Evolutionary conservation across 371 early-diverging fungal genomes (phyloP).

Genomic region (Syncephalis plumigaleata): DNA sequence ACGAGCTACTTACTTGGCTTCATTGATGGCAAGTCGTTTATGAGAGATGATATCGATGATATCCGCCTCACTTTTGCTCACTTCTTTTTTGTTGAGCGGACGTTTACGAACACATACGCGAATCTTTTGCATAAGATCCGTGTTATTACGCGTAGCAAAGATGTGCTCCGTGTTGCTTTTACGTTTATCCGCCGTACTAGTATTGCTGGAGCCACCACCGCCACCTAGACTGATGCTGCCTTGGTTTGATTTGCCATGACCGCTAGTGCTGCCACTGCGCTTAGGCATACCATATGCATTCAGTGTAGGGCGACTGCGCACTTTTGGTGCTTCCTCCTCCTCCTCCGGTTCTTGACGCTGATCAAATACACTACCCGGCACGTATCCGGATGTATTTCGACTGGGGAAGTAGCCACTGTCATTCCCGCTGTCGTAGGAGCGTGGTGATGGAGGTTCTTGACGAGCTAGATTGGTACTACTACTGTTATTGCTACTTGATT

Average conservation of each 20-base stretch:
- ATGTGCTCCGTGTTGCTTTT: slow-evolving; percentile 3
- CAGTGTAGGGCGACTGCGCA: slow-evolving; percentile 1
- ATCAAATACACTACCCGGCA: not conserved
- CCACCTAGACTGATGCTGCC: no score
- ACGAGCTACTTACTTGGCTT: slow-evolving; percentile 72
- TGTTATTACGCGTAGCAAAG: not conserved
- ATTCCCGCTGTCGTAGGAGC: not conserved
- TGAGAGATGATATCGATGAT: slow-evolving; percentile 49
- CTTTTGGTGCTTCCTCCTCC: slow-evolving; percentile 1
- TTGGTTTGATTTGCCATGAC: not conserved
- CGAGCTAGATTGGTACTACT: not conserved
- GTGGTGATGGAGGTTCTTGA: slow-evolving; percentile 4
- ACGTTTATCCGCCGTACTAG: no score
- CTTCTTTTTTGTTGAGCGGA: slow-evolving; percentile 75
- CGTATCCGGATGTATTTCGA: not conserved
- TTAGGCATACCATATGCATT: slow-evolving; percentile 9
- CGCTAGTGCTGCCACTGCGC: slow-evolving; percentile 2
- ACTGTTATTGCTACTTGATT: not conserved
- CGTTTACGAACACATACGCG: slow-evolving; percentile 95
- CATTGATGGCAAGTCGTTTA: slow-evolving; percentile 62
- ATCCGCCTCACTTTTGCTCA: slow-evolving; percentile 53
- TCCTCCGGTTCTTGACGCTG: not conserved
- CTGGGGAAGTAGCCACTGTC: not conserved
- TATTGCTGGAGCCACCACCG: not conserved
- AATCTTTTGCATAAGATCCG: slow-evolving; percentile 57